Percentiles rank a stretch among this genome's conserved stretches.
These are phyloP conservation scores for Acanthamoeba castellanii DNA, from an alignment of 208 protist species.

Conservation along the genomic window DNA sequence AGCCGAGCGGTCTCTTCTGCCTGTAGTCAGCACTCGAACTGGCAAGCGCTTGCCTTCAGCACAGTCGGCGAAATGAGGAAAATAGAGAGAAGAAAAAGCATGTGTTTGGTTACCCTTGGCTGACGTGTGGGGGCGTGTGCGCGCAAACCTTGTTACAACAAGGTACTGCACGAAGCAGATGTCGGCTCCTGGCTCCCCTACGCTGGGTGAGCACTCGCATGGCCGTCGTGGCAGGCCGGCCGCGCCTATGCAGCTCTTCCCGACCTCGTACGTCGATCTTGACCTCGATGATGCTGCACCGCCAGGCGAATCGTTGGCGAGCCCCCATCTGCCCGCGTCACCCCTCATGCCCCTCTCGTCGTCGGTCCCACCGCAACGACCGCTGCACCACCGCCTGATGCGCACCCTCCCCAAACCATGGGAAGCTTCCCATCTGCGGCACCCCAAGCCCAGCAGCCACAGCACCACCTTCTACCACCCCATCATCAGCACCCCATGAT, in stretches of 20 bases:
- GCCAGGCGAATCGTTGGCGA: not conserved
- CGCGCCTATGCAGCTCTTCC: constrained; percentile 14
- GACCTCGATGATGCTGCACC: not conserved
- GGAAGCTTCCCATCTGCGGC: too few relatives aligned
- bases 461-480: not conserved
- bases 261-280: constrained; percentile 1
- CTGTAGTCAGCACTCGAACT: not conserved
- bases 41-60: not conserved
- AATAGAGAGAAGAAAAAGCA: too few relatives aligned
- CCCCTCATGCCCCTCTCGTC: too few relatives aligned
- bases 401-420: too few relatives aligned
- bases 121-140: too few relatives aligned
- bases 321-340: not conserved
- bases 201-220: not conserved
- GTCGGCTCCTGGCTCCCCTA: not conserved
- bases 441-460: not conserved
- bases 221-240: not conserved
- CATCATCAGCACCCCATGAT: not conserved
- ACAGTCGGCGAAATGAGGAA: not conserved
- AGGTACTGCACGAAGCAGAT: not conserved
- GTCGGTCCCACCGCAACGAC: too few relatives aligned
- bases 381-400: not conserved
- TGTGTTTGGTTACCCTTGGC: too few relatives aligned
- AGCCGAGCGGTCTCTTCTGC: not conserved
- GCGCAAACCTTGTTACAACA: too few relatives aligned